Evolutionary conservation across 139 green algal species (phyloP), one percentile per base, ranked within the genome.

Genomic region (Chlamydomonas urium): DNA sequence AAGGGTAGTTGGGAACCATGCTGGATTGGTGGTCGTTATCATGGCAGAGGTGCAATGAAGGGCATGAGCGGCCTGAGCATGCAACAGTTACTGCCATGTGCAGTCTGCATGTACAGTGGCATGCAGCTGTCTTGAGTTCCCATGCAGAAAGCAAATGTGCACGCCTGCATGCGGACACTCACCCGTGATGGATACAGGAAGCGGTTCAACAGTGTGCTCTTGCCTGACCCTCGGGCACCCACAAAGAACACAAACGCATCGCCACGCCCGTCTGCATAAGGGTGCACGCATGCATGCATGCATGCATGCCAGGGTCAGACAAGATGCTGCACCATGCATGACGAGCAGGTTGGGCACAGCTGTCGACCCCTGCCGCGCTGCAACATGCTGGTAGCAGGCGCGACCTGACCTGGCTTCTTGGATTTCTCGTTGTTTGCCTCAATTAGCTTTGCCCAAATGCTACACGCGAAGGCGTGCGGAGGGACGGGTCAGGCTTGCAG

Each of bases 201-300:
- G 2, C 79, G 69, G 65, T 86, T 88, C 0, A 93, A 70, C 31
- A 92, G 74, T 8, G 85, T 91, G 68, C 72, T 89, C 68, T 93
- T 92, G 56, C 86, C 88, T 1, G 73, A 73, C 24, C 72, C 48
- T 28, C 77, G 47, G 0, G 76, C 31, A 0, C 88, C 88, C 14
- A 92, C 70, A 45, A 93, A 80, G 77, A 82, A 92, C 26, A 88
- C 65, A 37, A 81, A 79, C 0, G 73, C 77, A 42, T 93, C 88
- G 35, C 82, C 79, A 10, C 75, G 68, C 26, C 65, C 66, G 2
- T 85, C 83, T 81, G 73, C 63, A 24, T 14, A 50, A 36, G 32
- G 42, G 42, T 50, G 8, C 29, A 28, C 1, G 36, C 42, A 37
- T 34, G 8, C 47, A 50, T 35, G 31, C 42, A 45, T 58, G 65